Base-by-base conservation (phyloP, 31 red algal species). In the Odonthalia washingtoniensis region DNA sequence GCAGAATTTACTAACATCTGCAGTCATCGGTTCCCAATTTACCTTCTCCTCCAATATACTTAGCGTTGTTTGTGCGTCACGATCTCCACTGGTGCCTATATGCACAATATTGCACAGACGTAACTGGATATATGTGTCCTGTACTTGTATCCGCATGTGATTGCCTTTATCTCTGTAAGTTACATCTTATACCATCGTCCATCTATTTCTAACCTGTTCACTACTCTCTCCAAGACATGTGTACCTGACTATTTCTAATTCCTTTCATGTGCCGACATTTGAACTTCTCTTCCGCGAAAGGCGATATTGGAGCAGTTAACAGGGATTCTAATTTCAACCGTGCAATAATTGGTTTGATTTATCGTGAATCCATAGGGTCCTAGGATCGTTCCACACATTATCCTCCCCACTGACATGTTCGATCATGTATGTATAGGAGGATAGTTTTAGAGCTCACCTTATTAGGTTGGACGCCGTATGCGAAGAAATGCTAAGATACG, bases 391-490 rank as follows among this genome's bases (percentile, higher is more conserved):
- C 39, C 63, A 82, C 1, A 74, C n/a, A 2, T 90, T 82, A 3
- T 75, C 43, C 3, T 75, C 17, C 4, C 76, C 70, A 52, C 1
- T 0, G 35, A 90, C 72, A 67, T 90, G 63, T 45, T 75, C 77
- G 41, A 81, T 62, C 6, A 37, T 37, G 14, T 81, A 2, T 64
- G n/a, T 42, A 82, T 81, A 18, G 35, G n/a, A 17, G 0, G 77
- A 3, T 2, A 74, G 40, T 43, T 38, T 66, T 49, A 90, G 38
- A 2, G 66, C 77, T 44, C 87, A 73, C 24, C 65, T 44, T 64
- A 74, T 69, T 0, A 82, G 46, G 32, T 90, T 90, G 1, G 77
- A 74, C 3, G 80, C 44, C 6, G 82, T 26, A 57, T 82, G 40
- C 1, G 27, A 39, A 12, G 33, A 75, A 5, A 82, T 42, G 14